phyloP scores from a whole-genome alignment of 176 grass and related monocot genomes.

The Tillandsia fasciculata region DNA sequence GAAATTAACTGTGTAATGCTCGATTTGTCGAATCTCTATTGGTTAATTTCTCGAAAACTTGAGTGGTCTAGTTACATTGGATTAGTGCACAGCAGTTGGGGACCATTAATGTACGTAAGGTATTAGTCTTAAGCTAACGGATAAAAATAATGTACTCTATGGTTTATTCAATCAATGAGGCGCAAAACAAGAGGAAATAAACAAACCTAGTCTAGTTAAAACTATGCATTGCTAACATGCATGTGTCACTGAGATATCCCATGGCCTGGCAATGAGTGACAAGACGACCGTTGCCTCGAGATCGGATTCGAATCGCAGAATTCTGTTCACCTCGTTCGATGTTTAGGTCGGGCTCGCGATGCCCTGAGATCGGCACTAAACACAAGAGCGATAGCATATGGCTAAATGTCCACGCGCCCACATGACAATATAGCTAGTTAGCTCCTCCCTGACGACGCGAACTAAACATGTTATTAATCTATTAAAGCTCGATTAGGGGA shows the following conservation, averaged over 20 bases:
- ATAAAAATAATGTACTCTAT: no score
- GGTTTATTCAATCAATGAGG: no score
- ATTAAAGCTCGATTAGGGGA: neutral
- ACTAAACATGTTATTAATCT: slow-evolving; percentile 11
- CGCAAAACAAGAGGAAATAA: no score
- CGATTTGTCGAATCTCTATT: no score
- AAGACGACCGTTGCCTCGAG: slow-evolving; percentile 21
- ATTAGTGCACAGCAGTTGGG: no score
- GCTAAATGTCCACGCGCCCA: slow-evolving; percentile 13
- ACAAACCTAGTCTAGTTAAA: no score
- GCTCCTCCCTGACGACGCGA: neutral
- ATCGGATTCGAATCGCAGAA: slow-evolving; percentile 2
- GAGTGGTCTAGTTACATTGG: no score
- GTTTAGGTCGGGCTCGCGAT: slow-evolving; percentile 4
- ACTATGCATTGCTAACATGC: neutral
- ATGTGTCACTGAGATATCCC: neutral
- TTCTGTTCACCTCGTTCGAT: slow-evolving; percentile 22
- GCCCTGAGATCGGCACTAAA: slow-evolving; percentile 3
- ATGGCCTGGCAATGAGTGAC: neutral
- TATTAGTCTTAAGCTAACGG: no score
- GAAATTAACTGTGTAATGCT: no score
- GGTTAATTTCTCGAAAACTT: no score
- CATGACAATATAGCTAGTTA: slow-evolving; percentile 21
- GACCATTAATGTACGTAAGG: no score
- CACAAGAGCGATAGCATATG: slow-evolving; percentile 23